Percentiles rank a stretch among this genome's conserved stretches.
phyloP scores from a whole-genome alignment of 2,329 filamentous ascomycete genomes.

The Neofusicoccum kwambonambiense region DNA sequence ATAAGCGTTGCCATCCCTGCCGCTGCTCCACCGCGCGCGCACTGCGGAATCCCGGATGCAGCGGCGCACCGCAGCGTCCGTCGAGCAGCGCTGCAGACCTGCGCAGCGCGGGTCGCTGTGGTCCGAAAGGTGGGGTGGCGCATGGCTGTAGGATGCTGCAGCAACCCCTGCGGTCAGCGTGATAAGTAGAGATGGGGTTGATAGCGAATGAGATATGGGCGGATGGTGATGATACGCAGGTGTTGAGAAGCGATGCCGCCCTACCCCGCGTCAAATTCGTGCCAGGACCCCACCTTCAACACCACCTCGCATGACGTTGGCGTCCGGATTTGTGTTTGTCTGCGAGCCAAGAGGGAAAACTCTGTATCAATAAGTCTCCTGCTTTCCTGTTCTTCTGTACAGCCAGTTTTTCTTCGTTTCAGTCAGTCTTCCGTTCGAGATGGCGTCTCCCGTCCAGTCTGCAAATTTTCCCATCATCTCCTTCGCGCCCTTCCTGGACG shows the following conservation, averaged over 20 bases:
- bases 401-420: neutral
- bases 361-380: neutral
- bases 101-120: neutral
- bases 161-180: neutral
- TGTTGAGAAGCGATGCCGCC: neutral
- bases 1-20: neutral
- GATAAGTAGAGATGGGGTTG: neutral
- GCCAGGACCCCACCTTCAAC: neutral
- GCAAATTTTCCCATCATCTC: slow-evolving; percentile 14
- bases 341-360: neutral
- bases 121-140: neutral
- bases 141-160: neutral
- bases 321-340: no score
- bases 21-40: neutral
- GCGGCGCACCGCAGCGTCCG: no score
- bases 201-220: neutral
- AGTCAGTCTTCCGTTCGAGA: neutral
- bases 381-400: neutral
- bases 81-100: no score
- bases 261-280: slow-evolving; percentile 1
- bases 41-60: no score
- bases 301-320: neutral
- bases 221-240: neutral
- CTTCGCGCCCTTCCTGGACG: slow-evolving; percentile 3
- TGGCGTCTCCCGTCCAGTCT: neutral